Conservation (phyloP, 164 flowering plant genomes). For the Annona squamosa region DNA sequence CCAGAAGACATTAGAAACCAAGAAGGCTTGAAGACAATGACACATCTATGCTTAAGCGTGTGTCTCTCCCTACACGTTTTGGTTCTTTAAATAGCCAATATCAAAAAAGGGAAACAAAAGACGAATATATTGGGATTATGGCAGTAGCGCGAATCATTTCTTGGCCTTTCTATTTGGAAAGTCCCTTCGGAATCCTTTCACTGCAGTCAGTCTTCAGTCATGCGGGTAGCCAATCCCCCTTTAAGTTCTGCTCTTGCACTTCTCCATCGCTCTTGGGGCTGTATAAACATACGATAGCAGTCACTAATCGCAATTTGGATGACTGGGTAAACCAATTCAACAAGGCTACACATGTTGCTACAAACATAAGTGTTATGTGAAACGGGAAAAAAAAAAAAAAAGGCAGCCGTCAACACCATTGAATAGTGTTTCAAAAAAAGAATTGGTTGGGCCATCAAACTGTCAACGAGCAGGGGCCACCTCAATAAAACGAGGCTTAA, state of each 20-base stretch:
- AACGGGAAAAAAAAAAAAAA: background rate
- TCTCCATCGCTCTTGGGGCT: slow-evolving; percentile 86
- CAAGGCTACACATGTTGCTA: background rate
- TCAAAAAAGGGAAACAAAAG: background rate
- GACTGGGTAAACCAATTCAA: background rate
- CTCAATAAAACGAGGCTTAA: background rate
- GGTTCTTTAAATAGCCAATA: background rate
- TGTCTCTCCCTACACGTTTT: background rate
- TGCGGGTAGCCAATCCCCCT: background rate
- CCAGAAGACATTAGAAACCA: too few relatives aligned
- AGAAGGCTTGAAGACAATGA: too few relatives aligned
- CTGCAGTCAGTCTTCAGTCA: background rate
- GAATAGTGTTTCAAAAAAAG: background rate
- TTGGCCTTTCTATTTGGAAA: background rate
- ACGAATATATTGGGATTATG: background rate
- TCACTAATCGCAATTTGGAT: background rate
- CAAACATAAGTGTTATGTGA: background rate
- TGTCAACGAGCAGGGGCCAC: background rate
- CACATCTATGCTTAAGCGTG: too few relatives aligned
- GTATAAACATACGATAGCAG: slow-evolving; percentile 7
- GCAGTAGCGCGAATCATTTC: background rate
- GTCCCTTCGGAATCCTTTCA: background rate
- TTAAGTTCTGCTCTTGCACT: slow-evolving; percentile 55
- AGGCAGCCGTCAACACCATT: background rate
- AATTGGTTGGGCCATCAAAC: background rate